Base-by-base conservation (phyloP, 2,329 filamentous ascomycete species). In the Aureobasidium namibiae region DNA sequence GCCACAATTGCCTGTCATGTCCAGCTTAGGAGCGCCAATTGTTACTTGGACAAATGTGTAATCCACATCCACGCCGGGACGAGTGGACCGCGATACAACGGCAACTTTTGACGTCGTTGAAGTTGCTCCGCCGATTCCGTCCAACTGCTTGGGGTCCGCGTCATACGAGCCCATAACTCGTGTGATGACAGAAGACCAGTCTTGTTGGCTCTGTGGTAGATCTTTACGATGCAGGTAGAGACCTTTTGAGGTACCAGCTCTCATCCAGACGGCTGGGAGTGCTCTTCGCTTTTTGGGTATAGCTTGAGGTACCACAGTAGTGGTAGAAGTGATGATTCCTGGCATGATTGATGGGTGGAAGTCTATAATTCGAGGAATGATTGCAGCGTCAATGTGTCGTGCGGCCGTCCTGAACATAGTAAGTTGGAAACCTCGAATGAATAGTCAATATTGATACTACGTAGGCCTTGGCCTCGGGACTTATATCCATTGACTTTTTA, bases 181-280 rank as follows among this genome's bases (percentile, higher is more conserved):
- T n/a, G 70, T 62, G 3, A 73, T 61, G 26, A 72, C 67, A 0
- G 67, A 62, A 1, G 60, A 65, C 70, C 70, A 71, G 18, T 64
- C 61, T 14, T 66, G 54, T 21, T 61, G 49, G 6, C 66, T 65
- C 2, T 42, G 31, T 2, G 70, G 71, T 7, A 73, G 67, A 44
- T 72, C 62, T 50, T 70, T 67, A 24, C 65, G 63, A 24, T 74
- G 72, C 9, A 75, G 64, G 61, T 74, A 75, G 2, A 75, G 68
- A 3, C 73, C 73, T 56, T 74, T 74, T 3, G 71, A 73, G 8
- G 72, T 74, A 31, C 71, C 71, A 23, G 72, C 70, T 56, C 72
- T 64, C 72, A 74, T 73, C 59, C 70, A 68, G n/a, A 72, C 70
- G 11, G 71, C 71, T 1, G 69, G 70, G 5, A 74, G 61, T 31